These are phyloP conservation scores for Rhizoclosmatium sp. DNA, from an alignment of 192 early-diverging fungal species.

Conservation along the genomic window DNA sequence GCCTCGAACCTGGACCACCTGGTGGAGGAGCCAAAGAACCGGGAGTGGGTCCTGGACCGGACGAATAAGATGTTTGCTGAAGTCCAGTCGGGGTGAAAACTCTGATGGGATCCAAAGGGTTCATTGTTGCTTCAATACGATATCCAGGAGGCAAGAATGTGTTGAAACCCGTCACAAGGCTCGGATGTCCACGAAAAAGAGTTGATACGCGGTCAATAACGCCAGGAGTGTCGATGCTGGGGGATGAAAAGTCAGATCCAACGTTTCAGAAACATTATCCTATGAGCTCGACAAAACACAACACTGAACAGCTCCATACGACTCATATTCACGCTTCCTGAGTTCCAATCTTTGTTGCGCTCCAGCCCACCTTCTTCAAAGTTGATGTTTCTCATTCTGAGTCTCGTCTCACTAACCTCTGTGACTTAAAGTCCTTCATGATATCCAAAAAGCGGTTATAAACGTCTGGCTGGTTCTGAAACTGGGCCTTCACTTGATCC, in stretches of 20 bases:
- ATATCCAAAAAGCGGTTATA: slow-evolving; percentile 99
- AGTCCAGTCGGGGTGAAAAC: slow-evolving; percentile 80
- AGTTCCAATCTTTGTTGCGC: too few relatives aligned
- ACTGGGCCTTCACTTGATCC: slow-evolving; percentile 94
- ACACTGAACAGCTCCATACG: too few relatives aligned
- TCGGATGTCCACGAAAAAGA: slow-evolving; percentile 90
- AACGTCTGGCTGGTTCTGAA: slow-evolving; percentile 90
- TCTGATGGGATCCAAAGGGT: slow-evolving; percentile 80
- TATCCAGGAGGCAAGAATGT: slow-evolving; percentile 99
- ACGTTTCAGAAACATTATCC: too few relatives aligned
- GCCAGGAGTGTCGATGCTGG: slow-evolving; percentile 92
- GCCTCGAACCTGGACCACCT: not conserved
- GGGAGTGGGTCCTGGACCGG: slow-evolving; percentile 2
- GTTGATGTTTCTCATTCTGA: not conserved
- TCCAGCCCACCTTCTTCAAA: too few relatives aligned
- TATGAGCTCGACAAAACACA: too few relatives aligned
- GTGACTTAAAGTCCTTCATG: slow-evolving; percentile 99
- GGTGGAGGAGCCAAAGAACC: not conserved
- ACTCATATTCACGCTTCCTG: not conserved
- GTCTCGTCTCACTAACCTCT: slow-evolving; percentile 67
- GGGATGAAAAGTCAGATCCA: slow-evolving; percentile 19
- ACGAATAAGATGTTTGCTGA: not conserved
- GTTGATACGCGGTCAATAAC: slow-evolving; percentile 97
- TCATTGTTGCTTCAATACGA: slow-evolving; percentile 88
- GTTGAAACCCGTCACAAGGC: slow-evolving; percentile 96